These are phyloP conservation scores for Sporothrix mexicana DNA, from an alignment of 2,329 filamentous ascomycete species.

Conservation along the genomic window DNA sequence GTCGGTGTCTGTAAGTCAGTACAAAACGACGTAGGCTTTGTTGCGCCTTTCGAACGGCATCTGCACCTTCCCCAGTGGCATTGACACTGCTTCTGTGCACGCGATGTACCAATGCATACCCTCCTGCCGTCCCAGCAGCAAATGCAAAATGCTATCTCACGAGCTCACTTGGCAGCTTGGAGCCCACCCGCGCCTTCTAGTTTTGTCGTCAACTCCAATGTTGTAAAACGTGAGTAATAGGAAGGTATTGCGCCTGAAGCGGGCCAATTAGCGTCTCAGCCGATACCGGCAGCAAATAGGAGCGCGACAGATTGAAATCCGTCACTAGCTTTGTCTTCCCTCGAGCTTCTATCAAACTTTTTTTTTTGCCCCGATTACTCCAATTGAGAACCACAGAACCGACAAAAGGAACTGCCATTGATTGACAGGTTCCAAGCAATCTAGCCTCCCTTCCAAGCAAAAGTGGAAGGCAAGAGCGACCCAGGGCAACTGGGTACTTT, in stretches of 20 bases:
- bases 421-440: slow-evolving; percentile 11
- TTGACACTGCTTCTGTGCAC: neutral
- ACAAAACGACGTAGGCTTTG: neutral
- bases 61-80: neutral
- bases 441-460: slow-evolving; percentile 7
- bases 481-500: no score
- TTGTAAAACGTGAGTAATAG: slow-evolving; percentile 3
- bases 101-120: neutral
- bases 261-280: slow-evolving; percentile 34
- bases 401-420: neutral
- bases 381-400: slow-evolving; percentile 13
- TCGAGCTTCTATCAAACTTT: slow-evolving; percentile 11
- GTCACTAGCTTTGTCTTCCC: slow-evolving; percentile 14
- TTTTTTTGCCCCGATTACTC: slow-evolving; percentile 28
- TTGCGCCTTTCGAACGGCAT: neutral
- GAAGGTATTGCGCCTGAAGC: slow-evolving; percentile 1
- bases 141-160: neutral
- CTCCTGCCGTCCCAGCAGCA: neutral
- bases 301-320: slow-evolving; percentile 36
- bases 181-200: neutral
- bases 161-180: neutral
- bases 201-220: slow-evolving; percentile 26
- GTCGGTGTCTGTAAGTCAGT: neutral
- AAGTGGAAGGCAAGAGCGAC: slow-evolving; percentile 14
- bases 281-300: slow-evolving; percentile 39